Percentiles rank a stretch among this genome's conserved stretches.
phyloP scores from a whole-genome alignment of 1,139 yeast species.

The Hansenula lynferdii region DNA sequence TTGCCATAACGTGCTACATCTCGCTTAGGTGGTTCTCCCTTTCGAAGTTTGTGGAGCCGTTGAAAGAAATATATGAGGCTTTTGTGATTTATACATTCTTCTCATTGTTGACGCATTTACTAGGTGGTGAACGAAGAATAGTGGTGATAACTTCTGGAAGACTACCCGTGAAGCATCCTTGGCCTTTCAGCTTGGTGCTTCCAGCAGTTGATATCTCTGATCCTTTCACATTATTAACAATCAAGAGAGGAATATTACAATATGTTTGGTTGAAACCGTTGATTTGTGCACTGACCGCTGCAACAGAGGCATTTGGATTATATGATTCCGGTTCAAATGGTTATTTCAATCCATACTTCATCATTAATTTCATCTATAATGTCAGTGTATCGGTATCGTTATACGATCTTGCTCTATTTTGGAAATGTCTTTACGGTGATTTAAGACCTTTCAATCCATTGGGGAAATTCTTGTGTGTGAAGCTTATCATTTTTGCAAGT shows the following conservation, averaged over 20 bases:
- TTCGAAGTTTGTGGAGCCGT: slow-evolving; percentile 60
- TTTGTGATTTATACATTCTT: slow-evolving; percentile 93
- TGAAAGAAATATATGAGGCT: slow-evolving; percentile 90
- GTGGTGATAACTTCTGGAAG: slow-evolving; percentile 72
- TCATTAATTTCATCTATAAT: slow-evolving; percentile 49
- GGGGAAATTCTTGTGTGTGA: slow-evolving; percentile 90
- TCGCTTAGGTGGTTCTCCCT: slow-evolving; percentile 46
- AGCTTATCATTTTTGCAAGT: slow-evolving; percentile 54
- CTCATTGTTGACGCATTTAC: slow-evolving; percentile 70
- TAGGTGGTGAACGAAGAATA: slow-evolving; percentile 90
- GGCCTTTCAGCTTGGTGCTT: slow-evolving; percentile 44
- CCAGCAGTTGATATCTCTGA: slow-evolving; percentile 77
- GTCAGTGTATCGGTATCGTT: slow-evolving; percentile 75
- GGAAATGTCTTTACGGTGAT: slow-evolving; percentile 82
- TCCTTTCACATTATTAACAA: slow-evolving; percentile 68
- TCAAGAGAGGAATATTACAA: slow-evolving; percentile 86
- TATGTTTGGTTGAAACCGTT: slow-evolving; percentile 94
- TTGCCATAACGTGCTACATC: slow-evolving; percentile 52
- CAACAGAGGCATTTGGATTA: slow-evolving; percentile 45
- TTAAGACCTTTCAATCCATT: slow-evolving; percentile 79
- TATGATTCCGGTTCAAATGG: slow-evolving; percentile 32
- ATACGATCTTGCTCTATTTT: slow-evolving; percentile 82
- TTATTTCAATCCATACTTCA: slow-evolving; percentile 9
- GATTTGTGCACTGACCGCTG: slow-evolving; percentile 51
- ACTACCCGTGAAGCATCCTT: slow-evolving; percentile 69